Evolutionary conservation across 192 early-diverging fungal species (phyloP), one percentile per base, ranked within the genome.

Genomic region (Thoreauomyces humboldtii): DNA sequence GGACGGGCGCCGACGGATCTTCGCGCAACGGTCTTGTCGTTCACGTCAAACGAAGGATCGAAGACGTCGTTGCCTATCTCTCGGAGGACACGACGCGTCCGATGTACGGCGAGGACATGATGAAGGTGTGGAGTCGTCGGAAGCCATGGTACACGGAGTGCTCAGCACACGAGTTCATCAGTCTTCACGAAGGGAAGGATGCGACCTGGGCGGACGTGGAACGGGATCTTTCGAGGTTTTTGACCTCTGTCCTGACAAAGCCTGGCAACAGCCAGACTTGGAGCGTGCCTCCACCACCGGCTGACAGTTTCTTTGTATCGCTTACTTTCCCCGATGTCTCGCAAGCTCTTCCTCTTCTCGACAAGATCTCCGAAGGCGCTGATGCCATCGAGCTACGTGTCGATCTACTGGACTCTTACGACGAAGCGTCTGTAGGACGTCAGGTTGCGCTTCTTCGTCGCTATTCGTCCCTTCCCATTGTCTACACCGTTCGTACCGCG

Each of bases 341-440:
- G 34, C 71, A 83, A 7, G 74, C 81, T 21, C 47, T 86, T 24
- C 71, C 77, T 32, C 59, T 75, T 27, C 63, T 98, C 27, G 73
- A 75, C 4, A 67, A 75, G 12, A 73, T 95, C 47, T 83, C 83
- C 2, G 85, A 88, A 37, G 96, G 96, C 21, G 80, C 86, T 0
- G 91, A 94, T 61, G 94, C 91, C 4, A 79, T 99, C 33, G 96
- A 99, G 77, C 75, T 99, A 43, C 90, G 96, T 31, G 92, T 90
- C 2, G 96, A 99, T 68, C 73, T 99, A 41, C 72, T 99, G 27
- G 70, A 78, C 34, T 61, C 69, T 1, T 61, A 73, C 17, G 82
- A 81, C 22, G 74, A 67, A 7, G 87, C 89, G 14, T 91, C 85
- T 62, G 82, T 95, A 61, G 85, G 82, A 14, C 67, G 81, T 19